These are phyloP conservation scores for Oryza brachyantha DNA, from an alignment of 176 grass and related monocot genomes.

Conservation along the genomic window DNA sequence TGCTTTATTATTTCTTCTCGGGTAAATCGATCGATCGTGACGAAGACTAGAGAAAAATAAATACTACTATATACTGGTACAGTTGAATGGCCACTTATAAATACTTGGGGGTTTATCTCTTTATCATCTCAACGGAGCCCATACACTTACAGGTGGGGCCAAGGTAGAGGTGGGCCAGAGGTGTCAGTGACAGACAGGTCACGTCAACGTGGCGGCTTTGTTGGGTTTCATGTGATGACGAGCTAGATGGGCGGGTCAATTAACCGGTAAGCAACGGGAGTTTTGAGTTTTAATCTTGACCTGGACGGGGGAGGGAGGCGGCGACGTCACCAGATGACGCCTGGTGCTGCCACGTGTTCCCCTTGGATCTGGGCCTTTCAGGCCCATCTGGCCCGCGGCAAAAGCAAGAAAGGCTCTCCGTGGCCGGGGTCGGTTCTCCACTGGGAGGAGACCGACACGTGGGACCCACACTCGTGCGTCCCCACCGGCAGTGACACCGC, in stretches of 20 bases:
- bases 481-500: background rate
- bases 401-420: background rate
- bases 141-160: slow-evolving; percentile 20
- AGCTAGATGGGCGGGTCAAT: slow-evolving; percentile 4
- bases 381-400: background rate
- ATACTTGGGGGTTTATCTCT: background rate
- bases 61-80: background rate
- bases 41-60: background rate
- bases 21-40: background rate
- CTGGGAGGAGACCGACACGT: background rate
- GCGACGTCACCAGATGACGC: background rate
- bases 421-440: rapidly evolving
- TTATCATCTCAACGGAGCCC: background rate
- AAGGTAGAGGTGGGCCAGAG: rapidly evolving
- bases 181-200: background rate
- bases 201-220: background rate
- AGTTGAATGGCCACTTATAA: slow-evolving; percentile 9
- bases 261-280: slow-evolving; percentile 23
- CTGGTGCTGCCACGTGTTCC: slow-evolving; percentile 15
- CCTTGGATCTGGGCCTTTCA: background rate
- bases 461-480: background rate
- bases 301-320: background rate
- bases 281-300: slow-evolving; percentile 1
- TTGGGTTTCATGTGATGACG: background rate
- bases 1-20: slow-evolving; percentile 24